phyloP scores from a whole-genome alignment of 495 filamentous ascomycete species.

The Hypoxylon crocopeplum region DNA sequence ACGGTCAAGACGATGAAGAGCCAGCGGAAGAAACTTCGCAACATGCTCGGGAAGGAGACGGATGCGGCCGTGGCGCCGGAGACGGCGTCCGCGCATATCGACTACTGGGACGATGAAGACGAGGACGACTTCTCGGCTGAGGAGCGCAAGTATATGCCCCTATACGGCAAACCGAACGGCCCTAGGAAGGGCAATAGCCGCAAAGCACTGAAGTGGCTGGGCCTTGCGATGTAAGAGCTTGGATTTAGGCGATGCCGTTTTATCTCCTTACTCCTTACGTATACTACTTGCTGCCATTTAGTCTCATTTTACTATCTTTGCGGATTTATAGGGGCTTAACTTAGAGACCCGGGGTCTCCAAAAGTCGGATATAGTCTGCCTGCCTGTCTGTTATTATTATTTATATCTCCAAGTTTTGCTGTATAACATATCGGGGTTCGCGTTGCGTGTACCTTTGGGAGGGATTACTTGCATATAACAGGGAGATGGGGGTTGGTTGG shows the following conservation, averaged over 20 bases:
- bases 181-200: conserved; percentile 39
- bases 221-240: conserved; percentile 26
- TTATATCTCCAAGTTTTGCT: too few species aligned
- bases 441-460: too few species aligned
- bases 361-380: too few species aligned
- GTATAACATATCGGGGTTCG: too few species aligned
- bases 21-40: conserved; percentile 23
- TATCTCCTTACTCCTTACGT: background rate
- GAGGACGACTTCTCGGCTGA: conserved; percentile 38
- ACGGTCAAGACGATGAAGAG: conserved; percentile 30
- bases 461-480: too few species aligned
- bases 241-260: background rate
- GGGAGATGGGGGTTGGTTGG: too few species aligned
- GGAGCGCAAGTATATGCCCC: conserved; percentile 46
- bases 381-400: too few species aligned
- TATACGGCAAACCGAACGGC: conserved; percentile 28
- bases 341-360: too few species aligned
- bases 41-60: conserved; percentile 21
- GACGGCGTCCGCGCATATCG: conserved; percentile 11
- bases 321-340: too few species aligned
- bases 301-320: too few species aligned
- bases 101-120: conserved; percentile 35
- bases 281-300: too few species aligned
- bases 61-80: conserved; percentile 1
- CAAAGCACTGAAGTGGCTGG: conserved; percentile 48